Evolutionary conservation across 176 grass and related monocot species (phyloP).

Genomic region (Metroxylon sagu): DNA sequence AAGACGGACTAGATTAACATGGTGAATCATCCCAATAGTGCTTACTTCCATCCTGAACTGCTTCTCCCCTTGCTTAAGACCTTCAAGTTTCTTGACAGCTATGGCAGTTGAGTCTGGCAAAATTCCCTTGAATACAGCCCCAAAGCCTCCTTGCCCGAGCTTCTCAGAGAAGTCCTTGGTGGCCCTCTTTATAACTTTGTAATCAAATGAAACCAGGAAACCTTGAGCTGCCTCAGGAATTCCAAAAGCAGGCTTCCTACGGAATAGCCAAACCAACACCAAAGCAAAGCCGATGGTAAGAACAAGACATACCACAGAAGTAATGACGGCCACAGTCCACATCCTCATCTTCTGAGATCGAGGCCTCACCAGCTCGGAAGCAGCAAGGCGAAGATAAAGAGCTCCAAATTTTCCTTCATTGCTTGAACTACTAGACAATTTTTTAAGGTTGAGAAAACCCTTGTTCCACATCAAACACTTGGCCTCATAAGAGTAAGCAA

Average conservation of each 20-base stretch:
- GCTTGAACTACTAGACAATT: not conserved
- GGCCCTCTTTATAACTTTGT: not conserved
- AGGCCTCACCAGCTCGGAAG: not conserved
- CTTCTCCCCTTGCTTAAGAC: slow-evolving; percentile 1
- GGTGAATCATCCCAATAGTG: slow-evolving; percentile 1
- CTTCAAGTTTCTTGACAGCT: slow-evolving; percentile 8
- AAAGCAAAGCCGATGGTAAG: not conserved
- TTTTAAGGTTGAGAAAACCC: too few species aligned
- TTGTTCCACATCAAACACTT: too few species aligned
- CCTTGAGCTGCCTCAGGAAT: not conserved
- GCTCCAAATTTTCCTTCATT: not conserved
- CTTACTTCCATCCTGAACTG: slow-evolving; percentile 3
- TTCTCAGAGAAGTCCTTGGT: slow-evolving; percentile 3
- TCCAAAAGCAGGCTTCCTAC: not conserved
- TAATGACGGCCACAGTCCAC: not conserved
- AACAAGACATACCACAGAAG: not conserved
- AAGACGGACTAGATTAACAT: slow-evolving; percentile 7
- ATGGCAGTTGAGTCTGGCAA: not conserved
- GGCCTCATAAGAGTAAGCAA: too few species aligned
- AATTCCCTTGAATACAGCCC: slow-evolving; percentile 4
- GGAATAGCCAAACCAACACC: not conserved
- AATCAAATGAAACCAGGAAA: not conserved
- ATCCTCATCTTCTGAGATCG: too few species aligned
- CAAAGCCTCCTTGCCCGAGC: slow-evolving; percentile 1
- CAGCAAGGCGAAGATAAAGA: slow-evolving; percentile 1